Evolutionary conservation across 192 early-diverging fungal genomes (phyloP).

Genomic region (Coemansia sp.): DNA sequence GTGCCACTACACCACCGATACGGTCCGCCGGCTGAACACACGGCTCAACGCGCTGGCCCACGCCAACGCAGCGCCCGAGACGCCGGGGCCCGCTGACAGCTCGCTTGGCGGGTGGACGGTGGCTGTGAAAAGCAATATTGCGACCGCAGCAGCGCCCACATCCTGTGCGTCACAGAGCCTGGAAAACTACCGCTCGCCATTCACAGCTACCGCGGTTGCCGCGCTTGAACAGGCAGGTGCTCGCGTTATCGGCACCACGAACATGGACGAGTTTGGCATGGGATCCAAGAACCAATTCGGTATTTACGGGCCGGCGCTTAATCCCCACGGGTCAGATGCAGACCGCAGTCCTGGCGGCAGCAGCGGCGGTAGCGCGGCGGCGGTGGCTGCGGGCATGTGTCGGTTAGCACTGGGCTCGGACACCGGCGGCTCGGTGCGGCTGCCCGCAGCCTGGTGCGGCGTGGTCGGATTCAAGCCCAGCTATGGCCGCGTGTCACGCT

Average conservation of each 20-base stretch:
- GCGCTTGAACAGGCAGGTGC: conserved; percentile 60
- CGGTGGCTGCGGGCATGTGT: conserved; percentile 79
- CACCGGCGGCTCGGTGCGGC: conserved; percentile 90
- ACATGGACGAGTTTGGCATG: conserved; percentile 99
- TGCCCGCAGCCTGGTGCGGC: conserved; percentile 92
- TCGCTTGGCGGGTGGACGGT: conserved; percentile 64
- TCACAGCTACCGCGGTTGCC: conserved; percentile 65
- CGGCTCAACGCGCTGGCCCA: conserved; percentile 20
- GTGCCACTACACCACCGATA: not conserved
- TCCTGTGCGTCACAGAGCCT: conserved; percentile 77
- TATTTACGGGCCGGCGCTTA: conserved; percentile 32
- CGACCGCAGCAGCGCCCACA: conserved; percentile 55
- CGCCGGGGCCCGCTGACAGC: conserved; percentile 1
- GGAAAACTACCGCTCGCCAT: conserved; percentile 40
- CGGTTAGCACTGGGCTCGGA: conserved; percentile 84
- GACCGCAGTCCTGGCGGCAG: conserved; percentile 70
- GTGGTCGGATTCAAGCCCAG: conserved; percentile 90
- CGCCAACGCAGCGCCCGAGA: not conserved
- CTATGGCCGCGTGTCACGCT: conserved; percentile 81
- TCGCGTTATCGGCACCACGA: conserved; percentile 71
- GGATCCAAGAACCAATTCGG: conserved; percentile 54
- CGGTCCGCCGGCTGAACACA: conserved; percentile 14
- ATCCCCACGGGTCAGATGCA: conserved; percentile 3
- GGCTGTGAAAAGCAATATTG: conserved; percentile 81
- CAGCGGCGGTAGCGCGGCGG: conserved; percentile 87